phyloP scores from a whole-genome alignment of 1,284 basidiomycete species.

The Pseudozyma thailandica region DNA sequence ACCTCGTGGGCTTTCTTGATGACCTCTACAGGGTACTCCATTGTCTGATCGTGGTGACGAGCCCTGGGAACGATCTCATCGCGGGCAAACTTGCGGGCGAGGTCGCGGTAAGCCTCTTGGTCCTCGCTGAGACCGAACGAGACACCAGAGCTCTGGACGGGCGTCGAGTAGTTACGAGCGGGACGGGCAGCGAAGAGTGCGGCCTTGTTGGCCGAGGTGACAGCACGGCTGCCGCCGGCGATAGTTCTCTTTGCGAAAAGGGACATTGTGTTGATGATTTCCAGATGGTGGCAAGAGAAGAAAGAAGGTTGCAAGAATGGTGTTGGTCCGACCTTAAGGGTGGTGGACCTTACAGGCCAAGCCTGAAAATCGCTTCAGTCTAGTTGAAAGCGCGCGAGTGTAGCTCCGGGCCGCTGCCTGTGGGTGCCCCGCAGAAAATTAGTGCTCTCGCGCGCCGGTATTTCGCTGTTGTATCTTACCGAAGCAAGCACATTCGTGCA shows the following conservation, averaged over 20 bases:
- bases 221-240: slow-evolving; percentile 43
- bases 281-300: background rate
- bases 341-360: no score
- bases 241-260: slow-evolving; percentile 37
- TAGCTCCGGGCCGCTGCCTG: no score
- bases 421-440: no score
- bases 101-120: slow-evolving; percentile 69
- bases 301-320: background rate
- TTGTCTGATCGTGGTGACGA: slow-evolving; percentile 67
- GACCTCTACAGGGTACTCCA: slow-evolving; percentile 72
- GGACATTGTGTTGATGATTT: slow-evolving; percentile 22
- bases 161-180: slow-evolving; percentile 34
- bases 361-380: no score
- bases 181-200: slow-evolving; percentile 17
- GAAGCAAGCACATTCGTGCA: slow-evolving; percentile 26
- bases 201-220: slow-evolving; percentile 21
- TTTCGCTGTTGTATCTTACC: slow-evolving; percentile 24
- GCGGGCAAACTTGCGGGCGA: slow-evolving; percentile 71
- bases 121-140: slow-evolving; percentile 68
- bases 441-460: slow-evolving; percentile 12
- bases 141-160: slow-evolving; percentile 38
- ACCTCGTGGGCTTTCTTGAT: slow-evolving; percentile 70
- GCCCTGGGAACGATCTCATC: slow-evolving; percentile 72
- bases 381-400: background rate
- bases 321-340: no score